Conservation (phyloP, 1,139 yeast species). For the Pichia terricola region DNA sequence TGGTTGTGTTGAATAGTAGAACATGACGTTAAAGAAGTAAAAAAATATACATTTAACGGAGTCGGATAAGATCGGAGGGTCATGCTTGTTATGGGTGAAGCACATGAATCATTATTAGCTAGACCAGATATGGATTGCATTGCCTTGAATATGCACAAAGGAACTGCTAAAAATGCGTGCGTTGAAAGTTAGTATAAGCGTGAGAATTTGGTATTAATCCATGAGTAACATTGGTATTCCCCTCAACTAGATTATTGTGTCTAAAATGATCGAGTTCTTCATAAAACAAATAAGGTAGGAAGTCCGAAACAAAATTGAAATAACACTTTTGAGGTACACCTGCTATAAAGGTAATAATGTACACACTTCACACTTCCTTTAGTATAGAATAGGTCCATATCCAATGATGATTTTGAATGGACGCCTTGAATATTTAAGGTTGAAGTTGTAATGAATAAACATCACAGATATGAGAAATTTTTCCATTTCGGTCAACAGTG, state of each 20-base stretch:
- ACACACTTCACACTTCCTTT: constrained; percentile 88
- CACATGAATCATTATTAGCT: constrained; percentile 77
- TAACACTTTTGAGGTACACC: constrained; percentile 31
- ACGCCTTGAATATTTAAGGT: constrained; percentile 79
- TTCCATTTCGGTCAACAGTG: constrained; percentile 20
- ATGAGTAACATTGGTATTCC: constrained; percentile 45
- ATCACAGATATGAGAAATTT: constrained; percentile 15
- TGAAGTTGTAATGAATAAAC: constrained; percentile 69
- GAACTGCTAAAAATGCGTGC: constrained; percentile 75
- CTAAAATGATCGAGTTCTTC: constrained; percentile 30
- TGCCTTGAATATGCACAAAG: constrained; percentile 70
- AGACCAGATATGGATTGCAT: constrained; percentile 51
- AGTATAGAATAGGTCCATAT: constrained; percentile 85
- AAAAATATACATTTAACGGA: background rate
- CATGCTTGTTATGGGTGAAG: constrained; percentile 94
- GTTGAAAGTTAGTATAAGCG: constrained; percentile 1
- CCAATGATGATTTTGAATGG: constrained; percentile 84
- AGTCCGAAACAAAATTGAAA: background rate
- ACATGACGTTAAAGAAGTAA: background rate
- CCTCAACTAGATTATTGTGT: constrained; percentile 93
- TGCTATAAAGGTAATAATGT: constrained; percentile 58
- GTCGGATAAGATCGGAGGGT: constrained; percentile 62
- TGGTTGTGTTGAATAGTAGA: constrained; percentile 3
- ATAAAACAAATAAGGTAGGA: constrained; percentile 18
- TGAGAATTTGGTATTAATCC: constrained; percentile 8